Evolutionary conservation across 257 asterid species (phyloP).

Genomic region (Solanum appendiculatum): DNA sequence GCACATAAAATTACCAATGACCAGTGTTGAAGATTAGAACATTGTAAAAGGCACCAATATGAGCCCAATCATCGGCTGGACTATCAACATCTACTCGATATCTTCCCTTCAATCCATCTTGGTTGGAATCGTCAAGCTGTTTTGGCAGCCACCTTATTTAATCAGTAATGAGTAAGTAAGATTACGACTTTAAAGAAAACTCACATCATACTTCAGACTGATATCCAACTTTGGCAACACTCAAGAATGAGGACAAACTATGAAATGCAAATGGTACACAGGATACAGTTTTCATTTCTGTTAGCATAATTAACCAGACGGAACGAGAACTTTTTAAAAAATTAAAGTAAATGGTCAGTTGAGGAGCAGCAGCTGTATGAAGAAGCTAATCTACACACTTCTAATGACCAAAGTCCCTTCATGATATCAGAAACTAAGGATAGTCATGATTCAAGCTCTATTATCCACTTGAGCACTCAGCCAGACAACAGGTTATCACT

Average conservation of each 20-base stretch:
- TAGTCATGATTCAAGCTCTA: background rate
- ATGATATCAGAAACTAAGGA: background rate
- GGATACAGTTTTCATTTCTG: background rate
- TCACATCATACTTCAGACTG: background rate
- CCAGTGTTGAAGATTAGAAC: conserved; percentile 91
- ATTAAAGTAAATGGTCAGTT: background rate
- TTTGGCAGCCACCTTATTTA: conserved; percentile 72
- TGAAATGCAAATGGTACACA: background rate
- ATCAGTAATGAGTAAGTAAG: conserved; percentile 63
- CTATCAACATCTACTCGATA: conserved; percentile 77
- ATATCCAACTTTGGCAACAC: background rate
- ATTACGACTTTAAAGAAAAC: conserved; percentile 14
- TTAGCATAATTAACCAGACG: background rate
- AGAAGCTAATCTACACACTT: background rate
- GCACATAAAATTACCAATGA: conserved; percentile 60
- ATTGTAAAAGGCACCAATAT: conserved; percentile 57
- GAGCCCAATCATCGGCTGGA: conserved; percentile 86
- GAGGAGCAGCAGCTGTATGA: background rate
- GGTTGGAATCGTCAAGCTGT: conserved; percentile 28
- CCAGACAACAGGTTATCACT: background rate
- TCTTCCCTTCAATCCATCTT: conserved; percentile 48
- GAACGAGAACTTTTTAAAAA: background rate
- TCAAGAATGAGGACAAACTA: background rate
- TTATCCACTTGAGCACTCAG: background rate
- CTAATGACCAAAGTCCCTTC: background rate